Evolutionary conservation across 306 rosid genomes (phyloP).

Genomic region (Cotoneaster glaucophyllus): DNA sequence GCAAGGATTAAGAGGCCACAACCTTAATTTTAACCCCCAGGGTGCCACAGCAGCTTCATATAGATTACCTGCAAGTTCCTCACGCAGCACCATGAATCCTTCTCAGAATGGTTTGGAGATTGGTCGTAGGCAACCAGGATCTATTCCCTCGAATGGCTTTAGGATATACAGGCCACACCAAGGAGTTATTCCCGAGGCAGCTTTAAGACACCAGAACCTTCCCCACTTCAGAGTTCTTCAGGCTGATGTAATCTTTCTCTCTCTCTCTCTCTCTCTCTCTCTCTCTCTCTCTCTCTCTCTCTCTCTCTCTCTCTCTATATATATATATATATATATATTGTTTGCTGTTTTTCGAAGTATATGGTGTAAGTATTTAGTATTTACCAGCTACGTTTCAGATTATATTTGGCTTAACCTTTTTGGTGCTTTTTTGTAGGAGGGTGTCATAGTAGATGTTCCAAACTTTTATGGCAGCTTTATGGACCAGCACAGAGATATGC

Average conservation of each 20-base stretch:
- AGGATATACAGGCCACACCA: constrained; percentile 61
- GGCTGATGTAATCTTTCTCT: constrained; percentile 59
- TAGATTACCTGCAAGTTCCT: constrained; percentile 58
- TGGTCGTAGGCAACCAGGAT: constrained; percentile 54
- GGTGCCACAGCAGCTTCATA: constrained; percentile 48
- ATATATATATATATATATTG: not conserved
- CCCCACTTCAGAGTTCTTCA: constrained; percentile 61
- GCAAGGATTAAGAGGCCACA: constrained; percentile 69
- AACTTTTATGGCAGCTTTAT: constrained; percentile 40
- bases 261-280: not conserved
- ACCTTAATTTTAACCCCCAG: constrained; percentile 52
- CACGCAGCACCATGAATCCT: constrained; percentile 37
- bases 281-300: too few species aligned
- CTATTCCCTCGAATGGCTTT: constrained; percentile 46
- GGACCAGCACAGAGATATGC: constrained; percentile 93
- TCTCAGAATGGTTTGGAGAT: constrained; percentile 54
- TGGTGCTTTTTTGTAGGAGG: constrained; percentile 51
- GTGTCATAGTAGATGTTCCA: constrained; percentile 65
- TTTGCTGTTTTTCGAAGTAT: constrained; percentile 1
- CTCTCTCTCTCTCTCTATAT: too few species aligned
- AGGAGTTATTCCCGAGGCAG: constrained; percentile 40
- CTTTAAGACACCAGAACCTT: constrained; percentile 54
- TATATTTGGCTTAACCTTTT: constrained; percentile 12
- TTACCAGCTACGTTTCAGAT: not conserved
- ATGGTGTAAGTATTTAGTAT: not conserved